Conservation (phyloP, 192 early-diverging fungal genomes). For the Backusella morwellensis region DNA sequence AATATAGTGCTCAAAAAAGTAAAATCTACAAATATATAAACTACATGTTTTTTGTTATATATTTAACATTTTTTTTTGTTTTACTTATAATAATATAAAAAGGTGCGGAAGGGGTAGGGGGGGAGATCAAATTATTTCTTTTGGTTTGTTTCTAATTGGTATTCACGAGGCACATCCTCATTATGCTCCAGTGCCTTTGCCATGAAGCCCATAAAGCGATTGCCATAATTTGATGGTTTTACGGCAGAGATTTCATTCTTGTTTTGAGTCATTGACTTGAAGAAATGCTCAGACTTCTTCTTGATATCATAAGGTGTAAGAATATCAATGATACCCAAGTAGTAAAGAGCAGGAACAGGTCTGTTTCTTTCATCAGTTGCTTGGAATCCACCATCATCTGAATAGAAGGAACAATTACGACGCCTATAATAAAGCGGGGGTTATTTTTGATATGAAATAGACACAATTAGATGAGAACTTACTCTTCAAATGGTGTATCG, state of each 20-base stretch:
- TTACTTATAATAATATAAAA: neutral
- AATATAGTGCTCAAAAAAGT: neutral
- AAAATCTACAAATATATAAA: neutral
- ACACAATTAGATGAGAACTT: neutral
- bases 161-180: constrained; percentile 40
- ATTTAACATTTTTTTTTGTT: neutral
- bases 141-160: constrained; percentile 16
- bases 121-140: constrained; percentile 9
- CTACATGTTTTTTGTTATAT: neutral
- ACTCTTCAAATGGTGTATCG: constrained; percentile 40
- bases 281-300: constrained; percentile 88
- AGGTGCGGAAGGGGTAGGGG: neutral
- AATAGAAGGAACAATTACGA: constrained; percentile 80
- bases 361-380: constrained; percentile 74
- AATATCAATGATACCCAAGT: constrained; percentile 97
- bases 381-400: constrained; percentile 85
- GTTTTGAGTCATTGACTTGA: constrained; percentile 57
- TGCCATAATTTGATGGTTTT: constrained; percentile 82
- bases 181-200: constrained; percentile 49
- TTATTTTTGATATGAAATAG: neutral
- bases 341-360: constrained; percentile 76
- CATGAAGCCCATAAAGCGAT: constrained; percentile 90
- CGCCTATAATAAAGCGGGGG: constrained; percentile 41
- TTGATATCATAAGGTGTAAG: constrained; percentile 87
- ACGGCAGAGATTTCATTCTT: constrained; percentile 76